Evolutionary conservation across 1,139 yeast genomes (phyloP), one percentile per base, ranked within the genome.

Genomic region (Candida anutae): DNA sequence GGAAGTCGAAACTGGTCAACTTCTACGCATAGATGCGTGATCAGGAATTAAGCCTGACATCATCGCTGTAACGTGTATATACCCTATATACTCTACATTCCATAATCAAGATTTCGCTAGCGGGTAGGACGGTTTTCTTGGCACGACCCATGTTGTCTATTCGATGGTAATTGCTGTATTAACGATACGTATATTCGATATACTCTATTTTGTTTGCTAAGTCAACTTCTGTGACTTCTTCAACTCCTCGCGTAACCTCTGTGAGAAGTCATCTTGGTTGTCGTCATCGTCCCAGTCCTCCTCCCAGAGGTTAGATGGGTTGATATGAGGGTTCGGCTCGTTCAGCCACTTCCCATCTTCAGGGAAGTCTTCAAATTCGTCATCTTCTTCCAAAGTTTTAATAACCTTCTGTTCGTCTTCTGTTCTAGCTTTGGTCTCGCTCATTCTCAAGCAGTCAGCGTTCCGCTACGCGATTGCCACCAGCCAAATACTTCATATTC

Each of bases 271-370:
- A 50, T 84, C 95, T 38, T 81, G 88, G 32, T 79, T 79, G 46
- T 85, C 94, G 36, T 79, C 93, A 48, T 84, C 95, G 43, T 87
- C 95, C 96, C 96, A 87, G 50, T 83, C 88, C 53, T 87, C 95
- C 49, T 87, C 95, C 95, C 96, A 87, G 33, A 85, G 69, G 32
- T 53, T 60, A 29, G 55, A 50, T 5, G 63, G 56, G 33, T 60
- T 55, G 32, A 58, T 43, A 39, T 74, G 71, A 12, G 74, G 60
- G 27, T 52, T 53, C 30, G 59, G 46, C 15, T 48, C 50, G 21
- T 34, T 42, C 11, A 52, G 50, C 82, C 62, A 62, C 55, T 80
- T 74, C 20, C 58, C 48, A 45, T 84, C 95, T 30, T 76, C 87
- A 4, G 95, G 95, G 55, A 87, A 87, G 49, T 87, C 96, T 60